Evolutionary conservation across 805 yeast species (phyloP).

Genomic region (Sugiyamaella lignohabitans): DNA sequence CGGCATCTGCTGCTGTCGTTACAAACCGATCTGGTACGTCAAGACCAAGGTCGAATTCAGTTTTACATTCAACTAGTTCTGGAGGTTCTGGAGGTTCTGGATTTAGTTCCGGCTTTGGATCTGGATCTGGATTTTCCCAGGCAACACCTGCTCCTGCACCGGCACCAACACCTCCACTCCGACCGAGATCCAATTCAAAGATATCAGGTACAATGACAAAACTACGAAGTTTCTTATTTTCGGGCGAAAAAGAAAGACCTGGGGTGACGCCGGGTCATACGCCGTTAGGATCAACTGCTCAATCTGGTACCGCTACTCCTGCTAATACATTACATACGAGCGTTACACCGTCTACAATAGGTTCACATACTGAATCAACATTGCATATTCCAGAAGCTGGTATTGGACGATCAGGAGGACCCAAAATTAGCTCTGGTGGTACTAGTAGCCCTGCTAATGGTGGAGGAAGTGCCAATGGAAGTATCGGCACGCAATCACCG

Average conservation of each 20-base stretch:
- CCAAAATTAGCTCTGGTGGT: constrained; percentile 1
- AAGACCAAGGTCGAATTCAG: too few species aligned
- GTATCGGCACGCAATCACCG: too few species aligned
- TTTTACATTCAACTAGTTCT: too few species aligned
- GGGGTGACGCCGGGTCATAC: too few species aligned
- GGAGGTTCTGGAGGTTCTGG: too few species aligned
- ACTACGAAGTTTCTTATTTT: constrained; percentile 9
- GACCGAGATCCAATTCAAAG: constrained; percentile 9
- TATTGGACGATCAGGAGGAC: background rate
- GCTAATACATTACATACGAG: background rate
- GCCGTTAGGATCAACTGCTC: background rate
- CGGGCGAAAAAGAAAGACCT: background rate
- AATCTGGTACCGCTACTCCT: background rate
- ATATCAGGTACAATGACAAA: constrained; percentile 15
- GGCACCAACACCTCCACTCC: too few species aligned
- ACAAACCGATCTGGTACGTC: too few species aligned
- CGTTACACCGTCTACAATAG: background rate
- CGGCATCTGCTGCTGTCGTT: too few species aligned
- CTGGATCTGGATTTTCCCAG: too few species aligned
- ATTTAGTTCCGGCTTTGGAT: too few species aligned
- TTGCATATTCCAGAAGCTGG: background rate
- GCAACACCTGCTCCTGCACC: too few species aligned
- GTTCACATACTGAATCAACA: background rate
- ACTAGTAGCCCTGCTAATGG: background rate
- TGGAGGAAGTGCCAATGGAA: too few species aligned